phyloP scores from a whole-genome alignment of 2,329 filamentous ascomycete species.

The Diaporthe amygdali region DNA sequence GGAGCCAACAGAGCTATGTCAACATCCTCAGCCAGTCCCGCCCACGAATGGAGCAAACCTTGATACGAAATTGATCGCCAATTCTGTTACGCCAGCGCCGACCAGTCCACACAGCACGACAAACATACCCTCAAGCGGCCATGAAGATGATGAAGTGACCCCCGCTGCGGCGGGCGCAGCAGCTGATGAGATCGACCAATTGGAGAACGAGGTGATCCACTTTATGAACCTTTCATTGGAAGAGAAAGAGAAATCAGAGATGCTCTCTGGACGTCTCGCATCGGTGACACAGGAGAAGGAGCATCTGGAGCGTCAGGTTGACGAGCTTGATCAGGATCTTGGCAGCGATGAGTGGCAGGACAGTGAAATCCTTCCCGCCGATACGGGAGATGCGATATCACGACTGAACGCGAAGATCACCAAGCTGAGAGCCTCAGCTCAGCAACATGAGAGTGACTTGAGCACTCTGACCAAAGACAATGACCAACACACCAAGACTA shows the following conservation, averaged over 20 bases:
- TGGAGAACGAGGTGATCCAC: constrained; percentile 10
- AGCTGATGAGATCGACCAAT: background rate
- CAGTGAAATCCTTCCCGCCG: background rate
- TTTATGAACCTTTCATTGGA: constrained; percentile 8
- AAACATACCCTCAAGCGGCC: background rate
- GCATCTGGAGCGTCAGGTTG: background rate
- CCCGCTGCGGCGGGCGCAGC: background rate
- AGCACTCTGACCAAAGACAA: background rate
- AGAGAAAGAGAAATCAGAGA: background rate
- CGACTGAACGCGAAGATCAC: background rate
- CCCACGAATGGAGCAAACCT: background rate
- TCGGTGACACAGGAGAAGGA: background rate
- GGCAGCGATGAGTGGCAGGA: background rate
- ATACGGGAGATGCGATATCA: background rate
- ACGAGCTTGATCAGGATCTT: background rate
- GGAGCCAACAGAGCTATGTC: background rate
- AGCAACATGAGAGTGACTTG: background rate
- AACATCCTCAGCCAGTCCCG: background rate
- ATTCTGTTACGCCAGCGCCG: too few relatives aligned
- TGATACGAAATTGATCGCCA: too few relatives aligned
- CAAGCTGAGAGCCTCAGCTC: background rate
- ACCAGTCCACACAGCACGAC: too few relatives aligned
- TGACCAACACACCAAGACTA: background rate
- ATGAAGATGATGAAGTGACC: background rate
- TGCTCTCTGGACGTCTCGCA: background rate